phyloP scores from a whole-genome alignment of 768 basidiomycete species.

The Agrocybe praecox region DNA sequence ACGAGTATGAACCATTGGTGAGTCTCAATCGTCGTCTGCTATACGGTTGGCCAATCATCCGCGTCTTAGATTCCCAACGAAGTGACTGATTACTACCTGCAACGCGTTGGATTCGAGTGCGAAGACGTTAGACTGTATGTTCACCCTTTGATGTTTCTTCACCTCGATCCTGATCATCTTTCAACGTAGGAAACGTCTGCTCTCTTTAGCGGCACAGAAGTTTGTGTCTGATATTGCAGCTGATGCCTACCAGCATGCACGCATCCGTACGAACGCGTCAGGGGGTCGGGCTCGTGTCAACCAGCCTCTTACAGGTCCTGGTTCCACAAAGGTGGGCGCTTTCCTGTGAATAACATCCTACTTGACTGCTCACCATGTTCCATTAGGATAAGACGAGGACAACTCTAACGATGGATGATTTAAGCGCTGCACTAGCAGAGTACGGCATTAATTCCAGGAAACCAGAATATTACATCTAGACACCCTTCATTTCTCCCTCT shows the following conservation, averaged over 20 bases:
- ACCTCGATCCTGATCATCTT: not conserved
- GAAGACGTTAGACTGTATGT: conserved; percentile 86
- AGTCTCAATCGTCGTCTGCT: conserved; percentile 20
- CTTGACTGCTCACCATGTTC: conserved; percentile 1
- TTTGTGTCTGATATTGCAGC: conserved; percentile 96
- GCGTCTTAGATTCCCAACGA: conserved; percentile 86
- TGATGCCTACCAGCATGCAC: conserved; percentile 97
- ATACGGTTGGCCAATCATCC: not conserved
- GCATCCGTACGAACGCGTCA: conserved; percentile 87
- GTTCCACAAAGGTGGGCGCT: conserved; percentile 57
- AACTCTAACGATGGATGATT: conserved; percentile 95
- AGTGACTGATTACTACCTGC: conserved; percentile 96
- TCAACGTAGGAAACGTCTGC: conserved; percentile 88
- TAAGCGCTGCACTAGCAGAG: conserved; percentile 90
- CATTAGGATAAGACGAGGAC: conserved; percentile 89
- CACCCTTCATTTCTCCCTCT: not conserved
- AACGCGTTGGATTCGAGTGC: conserved; percentile 94
- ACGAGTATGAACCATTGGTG: conserved; percentile 95
- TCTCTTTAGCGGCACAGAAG: conserved; percentile 96
- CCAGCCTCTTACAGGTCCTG: conserved; percentile 57
- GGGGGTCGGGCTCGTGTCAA: conserved; percentile 71
- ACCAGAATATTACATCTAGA: conserved; percentile 89
- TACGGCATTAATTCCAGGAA: conserved; percentile 95
- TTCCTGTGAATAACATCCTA: not conserved
- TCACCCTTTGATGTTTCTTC: no score